Evolutionary conservation across 2,329 filamentous ascomycete species (phyloP).

Genomic region (Alternaria postmessia): DNA sequence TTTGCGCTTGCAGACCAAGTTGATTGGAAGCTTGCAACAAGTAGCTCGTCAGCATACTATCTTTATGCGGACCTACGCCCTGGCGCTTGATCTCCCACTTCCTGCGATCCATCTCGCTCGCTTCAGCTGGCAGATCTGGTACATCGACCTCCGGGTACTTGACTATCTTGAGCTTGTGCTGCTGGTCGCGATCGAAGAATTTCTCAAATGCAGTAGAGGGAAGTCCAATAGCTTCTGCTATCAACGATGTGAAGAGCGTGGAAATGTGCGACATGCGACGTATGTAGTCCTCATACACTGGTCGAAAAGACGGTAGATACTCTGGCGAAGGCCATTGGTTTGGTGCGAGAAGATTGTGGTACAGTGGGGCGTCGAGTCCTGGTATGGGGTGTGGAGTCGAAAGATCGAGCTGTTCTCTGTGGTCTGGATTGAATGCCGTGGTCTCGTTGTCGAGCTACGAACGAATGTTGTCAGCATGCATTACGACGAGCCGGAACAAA

Average conservation of each 20-base stretch:
- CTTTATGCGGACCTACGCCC: slow-evolving; percentile 80
- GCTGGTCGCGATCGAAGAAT: slow-evolving; percentile 76
- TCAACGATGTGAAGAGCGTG: slow-evolving; percentile 77
- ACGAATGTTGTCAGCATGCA: slow-evolving; percentile 26
- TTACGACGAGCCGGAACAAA: slow-evolving; percentile 8
- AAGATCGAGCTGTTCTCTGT: slow-evolving; percentile 87
- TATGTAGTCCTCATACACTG: slow-evolving; percentile 78
- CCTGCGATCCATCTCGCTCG: slow-evolving; percentile 46
- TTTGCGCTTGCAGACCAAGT: slow-evolving; percentile 82
- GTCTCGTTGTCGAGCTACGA: slow-evolving; percentile 63
- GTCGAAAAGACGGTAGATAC: slow-evolving; percentile 72
- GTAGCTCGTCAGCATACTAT: slow-evolving; percentile 83
- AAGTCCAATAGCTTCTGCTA: slow-evolving; percentile 83
- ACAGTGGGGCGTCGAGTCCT: slow-evolving; percentile 67
- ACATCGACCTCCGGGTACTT: slow-evolving; percentile 75
- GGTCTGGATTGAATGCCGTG: slow-evolving; percentile 78
- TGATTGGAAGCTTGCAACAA: slow-evolving; percentile 82
- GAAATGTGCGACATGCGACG: slow-evolving; percentile 75
- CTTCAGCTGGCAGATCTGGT: slow-evolving; percentile 35
- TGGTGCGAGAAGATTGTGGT: slow-evolving; percentile 78
- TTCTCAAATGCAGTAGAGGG: slow-evolving; percentile 73
- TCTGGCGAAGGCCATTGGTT: slow-evolving; percentile 77
- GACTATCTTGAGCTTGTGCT: slow-evolving; percentile 90
- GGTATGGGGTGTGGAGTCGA: slow-evolving; percentile 79
- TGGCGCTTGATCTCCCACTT: slow-evolving; percentile 65